A percentile compares a stretch with the other conserved stretches of the same genome.
These are phyloP conservation scores for Cytidiella melzeri DNA, from an alignment of 768 basidiomycete species.

Conservation along the genomic window DNA sequence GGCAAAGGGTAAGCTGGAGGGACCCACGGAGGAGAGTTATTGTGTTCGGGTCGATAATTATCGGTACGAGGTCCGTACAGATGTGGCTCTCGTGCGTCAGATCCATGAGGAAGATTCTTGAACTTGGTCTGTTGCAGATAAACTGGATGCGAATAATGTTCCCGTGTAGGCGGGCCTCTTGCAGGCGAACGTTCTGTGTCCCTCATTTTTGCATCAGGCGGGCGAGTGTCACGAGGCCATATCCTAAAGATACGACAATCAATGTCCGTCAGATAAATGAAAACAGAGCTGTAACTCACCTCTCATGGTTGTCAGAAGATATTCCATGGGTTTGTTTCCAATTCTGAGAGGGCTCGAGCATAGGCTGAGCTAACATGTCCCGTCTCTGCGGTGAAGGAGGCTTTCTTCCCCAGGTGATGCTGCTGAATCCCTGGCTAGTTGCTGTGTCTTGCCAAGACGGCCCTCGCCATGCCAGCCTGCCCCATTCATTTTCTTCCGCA, in stretches of 20 bases:
- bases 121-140: slow-evolving; percentile 42
- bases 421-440: no score
- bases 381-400: slow-evolving; percentile 20
- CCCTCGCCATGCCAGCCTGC: no score
- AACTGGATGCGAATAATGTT: slow-evolving; percentile 28
- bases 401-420: neutral
- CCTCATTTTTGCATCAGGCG: slow-evolving; percentile 5
- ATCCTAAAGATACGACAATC: slow-evolving; percentile 1
- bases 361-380: slow-evolving; percentile 41
- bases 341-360: slow-evolving; percentile 67
- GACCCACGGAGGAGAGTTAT: slow-evolving; percentile 8
- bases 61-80: slow-evolving; percentile 33
- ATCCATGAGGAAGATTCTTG: slow-evolving; percentile 34
- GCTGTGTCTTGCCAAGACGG: no score
- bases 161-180: slow-evolving; percentile 11
- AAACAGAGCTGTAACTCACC: slow-evolving; percentile 3
- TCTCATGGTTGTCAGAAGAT: slow-evolving; percentile 3
- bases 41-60: slow-evolving; percentile 32
- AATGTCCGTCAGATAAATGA: neutral
- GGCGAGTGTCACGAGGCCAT: slow-evolving; percentile 11
- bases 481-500: no score
- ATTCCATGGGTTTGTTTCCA: slow-evolving; percentile 54
- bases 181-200: slow-evolving; percentile 13
- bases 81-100: slow-evolving; percentile 34
- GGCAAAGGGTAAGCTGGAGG: slow-evolving; percentile 5